Conservation (phyloP, 225 moss, liverwort and hornwort genomes). For the Physcomitrium patens region DNA sequence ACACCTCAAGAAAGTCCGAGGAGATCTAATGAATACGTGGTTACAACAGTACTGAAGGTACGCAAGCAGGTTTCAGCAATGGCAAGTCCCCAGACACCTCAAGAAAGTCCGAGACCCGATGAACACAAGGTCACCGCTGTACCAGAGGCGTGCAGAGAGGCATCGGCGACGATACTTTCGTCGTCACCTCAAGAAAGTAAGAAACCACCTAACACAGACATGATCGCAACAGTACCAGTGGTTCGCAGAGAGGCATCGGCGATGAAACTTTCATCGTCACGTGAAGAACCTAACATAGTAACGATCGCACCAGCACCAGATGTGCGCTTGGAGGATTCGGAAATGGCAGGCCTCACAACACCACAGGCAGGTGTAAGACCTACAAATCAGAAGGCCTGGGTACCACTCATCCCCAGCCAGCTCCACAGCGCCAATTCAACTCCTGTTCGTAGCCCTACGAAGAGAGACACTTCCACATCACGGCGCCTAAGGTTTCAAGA, state of each 20-base stretch:
- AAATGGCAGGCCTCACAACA: too few species aligned
- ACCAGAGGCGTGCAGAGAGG: neutral
- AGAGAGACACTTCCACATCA: neutral
- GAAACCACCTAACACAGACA: neutral
- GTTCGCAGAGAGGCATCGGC: too few species aligned
- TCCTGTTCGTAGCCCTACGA: constrained; percentile 15
- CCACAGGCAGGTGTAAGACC: neutral
- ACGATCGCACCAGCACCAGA: too few species aligned
- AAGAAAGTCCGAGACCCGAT: constrained; percentile 17
- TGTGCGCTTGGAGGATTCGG: too few species aligned
- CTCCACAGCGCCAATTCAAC: constrained; percentile 12
- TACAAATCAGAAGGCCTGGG: constrained; percentile 31
- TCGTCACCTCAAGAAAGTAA: neutral
- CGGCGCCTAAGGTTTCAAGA: constrained; percentile 5
- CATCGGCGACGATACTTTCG: neutral
- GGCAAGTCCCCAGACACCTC: neutral
- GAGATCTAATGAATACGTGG: neutral
- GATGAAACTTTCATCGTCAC: too few species aligned
- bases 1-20: constrained; percentile 12
- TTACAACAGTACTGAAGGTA: too few species aligned
- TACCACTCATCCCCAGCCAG: constrained; percentile 40
- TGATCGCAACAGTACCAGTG: too few species aligned
- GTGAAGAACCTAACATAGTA: too few species aligned
- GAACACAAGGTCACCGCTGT: too few species aligned
- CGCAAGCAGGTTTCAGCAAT: neutral